Conservation (phyloP, 192 early-diverging fungal genomes). For the Coemansia sp. region DNA sequence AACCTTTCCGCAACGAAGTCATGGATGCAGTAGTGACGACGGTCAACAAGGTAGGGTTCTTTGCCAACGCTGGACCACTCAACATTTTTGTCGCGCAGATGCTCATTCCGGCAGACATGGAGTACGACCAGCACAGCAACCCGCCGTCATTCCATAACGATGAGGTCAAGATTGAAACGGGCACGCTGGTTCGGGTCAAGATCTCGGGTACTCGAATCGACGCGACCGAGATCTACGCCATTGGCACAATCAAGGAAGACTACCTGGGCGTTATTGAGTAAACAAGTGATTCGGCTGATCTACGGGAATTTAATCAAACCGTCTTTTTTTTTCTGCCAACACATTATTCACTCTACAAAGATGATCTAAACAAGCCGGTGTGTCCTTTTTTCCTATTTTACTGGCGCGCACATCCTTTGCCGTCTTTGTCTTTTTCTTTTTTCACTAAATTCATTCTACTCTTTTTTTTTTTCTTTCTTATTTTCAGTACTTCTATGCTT, state of each 20-base stretch:
- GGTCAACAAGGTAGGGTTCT: conserved; percentile 96
- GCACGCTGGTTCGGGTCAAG: conserved; percentile 77
- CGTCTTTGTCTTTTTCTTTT: not conserved
- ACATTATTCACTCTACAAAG: no score
- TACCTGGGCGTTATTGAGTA: conserved; percentile 77
- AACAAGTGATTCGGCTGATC: no score
- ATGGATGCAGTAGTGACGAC: conserved; percentile 85
- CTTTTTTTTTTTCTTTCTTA: not conserved
- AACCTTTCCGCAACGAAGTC: conserved; percentile 96
- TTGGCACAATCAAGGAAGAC: conserved; percentile 98
- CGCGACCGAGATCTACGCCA: conserved; percentile 90
- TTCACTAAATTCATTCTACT: not conserved
- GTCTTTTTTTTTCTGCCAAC: no score
- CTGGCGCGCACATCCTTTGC: not conserved
- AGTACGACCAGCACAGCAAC: conserved; percentile 85
- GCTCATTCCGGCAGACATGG: conserved; percentile 82
- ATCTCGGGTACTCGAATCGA: conserved; percentile 88
- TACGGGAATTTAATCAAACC: no score
- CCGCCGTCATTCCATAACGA: conserved; percentile 80
- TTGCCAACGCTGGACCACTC: conserved; percentile 90
- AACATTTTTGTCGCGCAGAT: conserved; percentile 85
- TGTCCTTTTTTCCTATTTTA: not conserved
- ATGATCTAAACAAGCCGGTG: not conserved
- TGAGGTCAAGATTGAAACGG: conserved; percentile 81
- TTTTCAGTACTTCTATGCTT: conserved; percentile 13